Percentiles rank a stretch among this genome's conserved stretches.
Conservation (phyloP, 345 rosid genomes). For the Arabis hirsuta region DNA sequence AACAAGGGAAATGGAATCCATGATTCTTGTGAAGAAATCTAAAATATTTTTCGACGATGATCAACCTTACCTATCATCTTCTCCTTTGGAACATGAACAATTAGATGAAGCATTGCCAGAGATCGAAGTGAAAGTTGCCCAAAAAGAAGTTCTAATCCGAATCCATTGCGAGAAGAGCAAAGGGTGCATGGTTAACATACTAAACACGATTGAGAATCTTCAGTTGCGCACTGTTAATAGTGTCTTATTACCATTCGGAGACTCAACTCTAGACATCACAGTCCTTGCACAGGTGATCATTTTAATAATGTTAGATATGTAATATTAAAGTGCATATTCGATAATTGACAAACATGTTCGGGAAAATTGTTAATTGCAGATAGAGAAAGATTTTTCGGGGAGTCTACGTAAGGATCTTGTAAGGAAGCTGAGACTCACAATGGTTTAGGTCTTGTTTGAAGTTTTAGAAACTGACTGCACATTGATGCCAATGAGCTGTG, state of each 20-base stretch:
- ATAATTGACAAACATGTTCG: background rate
- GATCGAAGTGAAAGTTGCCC: slow-evolving; percentile 68
- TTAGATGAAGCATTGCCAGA: slow-evolving; percentile 55
- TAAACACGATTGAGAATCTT: slow-evolving; percentile 57
- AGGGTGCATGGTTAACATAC: slow-evolving; percentile 48
- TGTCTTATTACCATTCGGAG: slow-evolving; percentile 62
- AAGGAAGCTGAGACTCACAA: slow-evolving; percentile 51
- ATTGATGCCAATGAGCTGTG: slow-evolving; percentile 4
- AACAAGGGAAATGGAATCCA: slow-evolving; percentile 58
- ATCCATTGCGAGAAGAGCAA: slow-evolving; percentile 66
- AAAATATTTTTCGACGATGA: slow-evolving; percentile 49
- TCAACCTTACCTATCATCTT: slow-evolving; percentile 5
- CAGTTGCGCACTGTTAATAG: slow-evolving; percentile 52
- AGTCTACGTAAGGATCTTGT: slow-evolving; percentile 57
- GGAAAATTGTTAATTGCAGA: slow-evolving; percentile 49
- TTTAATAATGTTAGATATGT: background rate
- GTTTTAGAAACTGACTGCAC: slow-evolving; percentile 9
- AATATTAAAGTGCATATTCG: background rate
- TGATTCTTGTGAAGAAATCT: slow-evolving; percentile 55
- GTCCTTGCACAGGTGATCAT: slow-evolving; percentile 63
- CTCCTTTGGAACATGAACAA: slow-evolving; percentile 46
- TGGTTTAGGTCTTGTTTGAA: slow-evolving; percentile 29
- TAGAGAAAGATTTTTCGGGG: slow-evolving; percentile 53
- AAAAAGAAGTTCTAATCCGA: slow-evolving; percentile 60
- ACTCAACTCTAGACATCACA: slow-evolving; percentile 62